Evolutionary conservation across 2,329 filamentous ascomycete genomes (phyloP).

Genomic region (Hymenoscyphus infarciens): DNA sequence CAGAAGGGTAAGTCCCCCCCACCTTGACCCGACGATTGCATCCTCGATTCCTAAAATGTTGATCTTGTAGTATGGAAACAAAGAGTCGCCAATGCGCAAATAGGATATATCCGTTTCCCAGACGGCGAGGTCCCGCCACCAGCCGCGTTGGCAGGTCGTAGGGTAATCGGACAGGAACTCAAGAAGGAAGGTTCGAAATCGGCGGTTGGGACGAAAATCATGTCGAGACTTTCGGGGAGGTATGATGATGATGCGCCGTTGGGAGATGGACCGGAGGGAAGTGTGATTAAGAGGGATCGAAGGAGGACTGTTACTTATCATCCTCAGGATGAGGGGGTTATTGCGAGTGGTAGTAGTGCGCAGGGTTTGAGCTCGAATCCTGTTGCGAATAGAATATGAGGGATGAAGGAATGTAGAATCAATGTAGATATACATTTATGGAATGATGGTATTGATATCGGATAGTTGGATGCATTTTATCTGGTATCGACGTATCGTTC

Average conservation of each 20-base stretch:
- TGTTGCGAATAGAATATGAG: background rate
- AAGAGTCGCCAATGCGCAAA: slow-evolving; percentile 65
- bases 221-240: slow-evolving; percentile 1
- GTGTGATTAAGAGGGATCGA: background rate
- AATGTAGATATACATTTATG: background rate
- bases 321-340: background rate
- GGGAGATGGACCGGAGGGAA: slow-evolving; percentile 2
- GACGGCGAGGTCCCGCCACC: slow-evolving; percentile 74
- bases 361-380: background rate
- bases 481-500: too few relatives aligned
- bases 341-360: background rate
- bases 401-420: background rate
- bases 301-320: slow-evolving; percentile 3
- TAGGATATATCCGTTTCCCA: slow-evolving; percentile 66
- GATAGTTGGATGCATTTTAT: background rate
- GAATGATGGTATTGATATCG: background rate
- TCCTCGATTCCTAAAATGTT: background rate
- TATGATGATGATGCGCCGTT: slow-evolving; percentile 4
- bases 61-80: slow-evolving; percentile 43
- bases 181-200: slow-evolving; percentile 46
- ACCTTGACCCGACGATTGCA: background rate
- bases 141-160: slow-evolving; percentile 70
- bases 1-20: background rate
- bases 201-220: slow-evolving; percentile 8
- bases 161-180: slow-evolving; percentile 45